phyloP scores from a whole-genome alignment of 495 filamentous ascomycete genomes.

The Chaetomidium leptoderma region DNA sequence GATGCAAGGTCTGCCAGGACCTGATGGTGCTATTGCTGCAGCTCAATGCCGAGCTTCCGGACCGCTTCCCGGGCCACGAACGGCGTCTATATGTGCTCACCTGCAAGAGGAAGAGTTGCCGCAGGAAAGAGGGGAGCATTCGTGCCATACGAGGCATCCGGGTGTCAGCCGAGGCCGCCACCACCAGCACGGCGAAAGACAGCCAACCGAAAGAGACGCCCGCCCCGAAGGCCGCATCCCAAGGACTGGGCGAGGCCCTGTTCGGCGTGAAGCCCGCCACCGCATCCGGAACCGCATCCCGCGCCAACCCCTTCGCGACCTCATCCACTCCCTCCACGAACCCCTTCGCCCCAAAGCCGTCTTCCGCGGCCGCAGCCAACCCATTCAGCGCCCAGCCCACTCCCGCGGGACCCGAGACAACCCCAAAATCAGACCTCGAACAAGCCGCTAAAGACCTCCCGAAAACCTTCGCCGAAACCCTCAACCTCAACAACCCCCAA shows the following conservation, averaged over 20 bases:
- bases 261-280: constrained; percentile 47
- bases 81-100: constrained; percentile 78
- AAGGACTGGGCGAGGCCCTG: constrained; percentile 50
- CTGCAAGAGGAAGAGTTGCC: constrained; percentile 74
- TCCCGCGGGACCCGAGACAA: constrained; percentile 16
- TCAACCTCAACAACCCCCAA: constrained; percentile 47
- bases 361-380: constrained; percentile 26
- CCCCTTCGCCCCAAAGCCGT: constrained; percentile 34
- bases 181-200: constrained; percentile 10
- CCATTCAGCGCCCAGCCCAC: constrained; percentile 32
- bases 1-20: constrained; percentile 84
- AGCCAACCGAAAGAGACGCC: constrained; percentile 20
- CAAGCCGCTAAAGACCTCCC: constrained; percentile 46
- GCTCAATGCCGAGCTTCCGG: constrained; percentile 84
- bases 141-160: constrained; percentile 64
- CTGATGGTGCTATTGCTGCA: constrained; percentile 83
- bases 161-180: constrained; percentile 35
- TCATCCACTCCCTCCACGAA: constrained; percentile 29
- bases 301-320: constrained; percentile 47
- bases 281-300: constrained; percentile 25
- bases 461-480: constrained; percentile 64
- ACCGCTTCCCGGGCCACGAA: constrained; percentile 79
- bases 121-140: constrained; percentile 75
- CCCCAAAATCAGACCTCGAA: constrained; percentile 25
- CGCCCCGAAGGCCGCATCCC: constrained; percentile 17